Evolutionary conservation across 1,284 basidiomycete genomes (phyloP).

Genomic region (Tylopilus orsonianus): DNA sequence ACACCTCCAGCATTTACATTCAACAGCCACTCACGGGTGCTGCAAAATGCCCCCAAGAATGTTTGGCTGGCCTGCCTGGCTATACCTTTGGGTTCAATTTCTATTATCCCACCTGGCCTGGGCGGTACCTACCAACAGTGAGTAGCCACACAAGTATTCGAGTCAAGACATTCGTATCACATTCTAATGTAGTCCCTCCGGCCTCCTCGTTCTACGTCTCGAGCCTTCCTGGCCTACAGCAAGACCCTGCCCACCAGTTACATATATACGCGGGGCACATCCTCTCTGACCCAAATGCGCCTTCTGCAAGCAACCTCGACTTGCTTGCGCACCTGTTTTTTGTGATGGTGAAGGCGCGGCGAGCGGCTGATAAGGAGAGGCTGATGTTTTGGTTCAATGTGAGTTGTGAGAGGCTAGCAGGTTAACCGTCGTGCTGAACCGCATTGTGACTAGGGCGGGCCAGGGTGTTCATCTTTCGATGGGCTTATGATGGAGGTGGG

Average conservation of each 20-base stretch:
- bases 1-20: neutral
- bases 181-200: slow-evolving; percentile 54
- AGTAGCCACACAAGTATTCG: slow-evolving; percentile 10
- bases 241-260: slow-evolving; percentile 68
- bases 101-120: slow-evolving; percentile 14
- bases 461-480: slow-evolving; percentile 96
- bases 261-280: slow-evolving; percentile 82
- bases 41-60: slow-evolving; percentile 7
- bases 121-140: slow-evolving; percentile 51
- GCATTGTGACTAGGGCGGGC: slow-evolving; percentile 67
- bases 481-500: slow-evolving; percentile 98
- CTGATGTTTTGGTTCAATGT: slow-evolving; percentile 98
- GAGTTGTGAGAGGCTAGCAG: slow-evolving; percentile 29
- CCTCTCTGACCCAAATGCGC: slow-evolving; percentile 71
- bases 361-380: slow-evolving; percentile 84
- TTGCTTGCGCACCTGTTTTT: slow-evolving; percentile 86
- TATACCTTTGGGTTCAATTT: slow-evolving; percentile 17
- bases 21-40: neutral
- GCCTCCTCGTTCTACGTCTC: slow-evolving; percentile 86
- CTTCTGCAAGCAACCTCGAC: slow-evolving; percentile 47
- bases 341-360: slow-evolving; percentile 85
- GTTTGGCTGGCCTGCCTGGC: slow-evolving; percentile 10
- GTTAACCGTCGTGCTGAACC: neutral
- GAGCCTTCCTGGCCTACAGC: slow-evolving; percentile 71
- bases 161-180: slow-evolving; percentile 1